These are phyloP conservation scores for Stylosanthes scabra DNA, from an alignment of 331 rosid genomes.

Conservation along the genomic window DNA sequence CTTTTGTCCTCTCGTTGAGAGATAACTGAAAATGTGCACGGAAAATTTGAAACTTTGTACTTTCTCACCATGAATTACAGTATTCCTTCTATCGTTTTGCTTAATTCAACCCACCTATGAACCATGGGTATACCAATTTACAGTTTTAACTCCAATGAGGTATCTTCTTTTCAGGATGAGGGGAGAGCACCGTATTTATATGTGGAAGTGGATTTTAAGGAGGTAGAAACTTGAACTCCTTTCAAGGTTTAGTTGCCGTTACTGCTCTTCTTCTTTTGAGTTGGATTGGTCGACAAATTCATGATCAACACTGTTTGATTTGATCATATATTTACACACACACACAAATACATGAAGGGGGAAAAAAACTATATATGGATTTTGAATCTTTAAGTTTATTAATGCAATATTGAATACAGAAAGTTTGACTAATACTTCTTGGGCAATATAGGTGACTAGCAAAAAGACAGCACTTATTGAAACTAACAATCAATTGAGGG, in stretches of 20 bases:
- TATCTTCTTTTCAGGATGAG: constrained; percentile 71
- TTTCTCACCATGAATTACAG: constrained; percentile 10
- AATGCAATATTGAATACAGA: constrained; percentile 12
- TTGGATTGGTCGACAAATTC: constrained; percentile 31
- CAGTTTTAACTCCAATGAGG: constrained; percentile 24
- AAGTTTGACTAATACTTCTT: constrained; percentile 22
- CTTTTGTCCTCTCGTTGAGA: neutral
- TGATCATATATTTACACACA: constrained; percentile 18
- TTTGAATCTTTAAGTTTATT: neutral
- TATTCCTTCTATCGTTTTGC: constrained; percentile 15
- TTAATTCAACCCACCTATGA: constrained; percentile 18
- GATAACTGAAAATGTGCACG: neutral
- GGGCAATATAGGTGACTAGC: constrained; percentile 72
- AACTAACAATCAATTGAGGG: constrained; percentile 68
- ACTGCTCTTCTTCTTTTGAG: constrained; percentile 23
- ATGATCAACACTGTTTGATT: constrained; percentile 18
- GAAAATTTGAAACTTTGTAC: constrained; percentile 17
- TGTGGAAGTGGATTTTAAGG: constrained; percentile 95
- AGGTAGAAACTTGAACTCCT: constrained; percentile 58
- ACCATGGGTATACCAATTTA: constrained; percentile 23
- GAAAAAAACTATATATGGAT: constrained; percentile 2
- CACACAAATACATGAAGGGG: no score
- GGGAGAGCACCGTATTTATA: constrained; percentile 81
- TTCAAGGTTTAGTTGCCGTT: constrained; percentile 37
- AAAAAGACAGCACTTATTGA: constrained; percentile 87